These are phyloP conservation scores for Fonsecaea monophora DNA, from an alignment of 2,329 filamentous ascomycete genomes.

Conservation along the genomic window DNA sequence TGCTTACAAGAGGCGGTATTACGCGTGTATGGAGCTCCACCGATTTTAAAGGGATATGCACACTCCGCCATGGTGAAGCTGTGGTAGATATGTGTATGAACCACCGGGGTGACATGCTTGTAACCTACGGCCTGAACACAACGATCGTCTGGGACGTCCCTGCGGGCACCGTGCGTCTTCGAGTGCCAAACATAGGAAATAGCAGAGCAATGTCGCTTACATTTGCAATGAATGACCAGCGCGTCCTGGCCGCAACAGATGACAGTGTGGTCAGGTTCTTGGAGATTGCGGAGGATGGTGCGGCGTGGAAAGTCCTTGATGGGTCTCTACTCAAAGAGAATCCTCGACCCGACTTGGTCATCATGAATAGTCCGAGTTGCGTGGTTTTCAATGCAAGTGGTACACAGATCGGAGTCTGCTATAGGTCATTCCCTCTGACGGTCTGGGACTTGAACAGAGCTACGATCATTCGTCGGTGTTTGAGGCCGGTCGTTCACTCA, in stretches of 20 bases:
- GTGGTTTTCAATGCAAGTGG: constrained; percentile 34
- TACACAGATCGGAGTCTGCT: constrained; percentile 35
- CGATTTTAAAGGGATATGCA: constrained; percentile 38
- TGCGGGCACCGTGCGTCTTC: constrained; percentile 21
- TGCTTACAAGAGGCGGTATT: constrained; percentile 37
- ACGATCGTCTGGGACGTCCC: constrained; percentile 39
- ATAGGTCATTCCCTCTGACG: constrained; percentile 35
- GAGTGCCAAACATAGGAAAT: constrained; percentile 24
- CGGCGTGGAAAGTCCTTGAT: constrained; percentile 11
- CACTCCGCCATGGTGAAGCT: constrained; percentile 37
- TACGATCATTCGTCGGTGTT: constrained; percentile 17
- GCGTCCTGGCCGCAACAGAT: constrained; percentile 18
- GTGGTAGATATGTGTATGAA: constrained; percentile 32
- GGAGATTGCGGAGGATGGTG: not conserved
- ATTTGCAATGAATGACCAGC: constrained; percentile 19
- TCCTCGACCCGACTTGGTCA: not conserved
- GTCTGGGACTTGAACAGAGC: constrained; percentile 32
- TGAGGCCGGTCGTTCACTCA: not conserved
- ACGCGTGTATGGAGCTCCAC: constrained; percentile 39
- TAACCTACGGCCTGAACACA: constrained; percentile 33
- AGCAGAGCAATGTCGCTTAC: constrained; percentile 29
- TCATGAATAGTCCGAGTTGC: constrained; percentile 32
- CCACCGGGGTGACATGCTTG: constrained; percentile 31
- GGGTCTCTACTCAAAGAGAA: constrained; percentile 18
- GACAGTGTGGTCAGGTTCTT: constrained; percentile 20